Base-by-base conservation (phyloP, 495 filamentous ascomycete species). In the Beverwykella pulmonaria region DNA sequence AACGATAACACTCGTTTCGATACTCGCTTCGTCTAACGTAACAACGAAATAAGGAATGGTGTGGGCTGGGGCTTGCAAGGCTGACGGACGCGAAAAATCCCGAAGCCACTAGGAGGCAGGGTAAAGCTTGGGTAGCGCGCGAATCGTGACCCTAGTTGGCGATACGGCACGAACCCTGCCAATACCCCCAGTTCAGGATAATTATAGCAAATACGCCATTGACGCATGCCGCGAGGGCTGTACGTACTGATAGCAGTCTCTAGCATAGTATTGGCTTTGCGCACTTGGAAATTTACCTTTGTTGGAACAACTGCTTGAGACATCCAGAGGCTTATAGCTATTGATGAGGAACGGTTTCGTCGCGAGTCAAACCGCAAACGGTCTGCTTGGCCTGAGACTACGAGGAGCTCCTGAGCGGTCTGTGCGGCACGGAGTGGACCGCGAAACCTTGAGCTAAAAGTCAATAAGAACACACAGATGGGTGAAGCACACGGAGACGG, bases 111-210 rank as follows among this genome's bases (percentile, higher is more conserved):
- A 47, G 27, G 17, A 41, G 19, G 17, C 8, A 22, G 46, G 39
- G n/a, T 7, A 58, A 69, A 60, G 66, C 66, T 69, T 63, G 60
- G 54, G 52, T 26, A 47, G n/a, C 46, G 61, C 46, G 61, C 61
- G 20, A 53, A 63, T 68, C 65, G 65, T 63, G 15, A 59, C 57
- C 49, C 58, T 20, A 6, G 41, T 41, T 20, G 47, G 49, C 10
- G 30, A 25, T 14, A 36, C 58, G 22, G 22, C n/a, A 26, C 32
- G 2, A 49, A 49, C 27, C 52, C 32, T 32, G 44, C 56, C 36
- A 29, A 29, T 23, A 10, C 27, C 29, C 66, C 60, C 30, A 54
- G 53, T 36, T 10, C 17, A 47, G 47, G 54, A 46, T 69, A 69
- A 54, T 69, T 32, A 69, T 69, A 69, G 66, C 47, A 29, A 34